Evolutionary conservation across 352 stramenopile genomes (phyloP).

Genomic region (Blastocystis sp.): DNA sequence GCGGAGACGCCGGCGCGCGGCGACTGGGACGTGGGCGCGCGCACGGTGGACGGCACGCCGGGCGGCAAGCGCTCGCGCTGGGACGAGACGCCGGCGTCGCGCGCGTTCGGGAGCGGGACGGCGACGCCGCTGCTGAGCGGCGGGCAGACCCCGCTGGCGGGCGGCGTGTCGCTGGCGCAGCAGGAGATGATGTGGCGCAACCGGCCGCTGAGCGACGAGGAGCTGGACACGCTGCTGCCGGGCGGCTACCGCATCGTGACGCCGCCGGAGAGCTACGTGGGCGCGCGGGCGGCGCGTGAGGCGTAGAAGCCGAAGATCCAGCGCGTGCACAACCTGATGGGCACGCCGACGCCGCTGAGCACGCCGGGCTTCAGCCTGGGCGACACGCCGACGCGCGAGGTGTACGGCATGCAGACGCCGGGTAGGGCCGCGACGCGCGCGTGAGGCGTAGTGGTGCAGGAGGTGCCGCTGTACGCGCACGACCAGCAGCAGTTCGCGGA

Average conservation of each 20-base stretch:
- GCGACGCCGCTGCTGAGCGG: neutral
- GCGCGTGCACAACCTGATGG: slow-evolving; percentile 87
- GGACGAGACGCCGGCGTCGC: slow-evolving; percentile 88
- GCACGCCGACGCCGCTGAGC: slow-evolving; percentile 89
- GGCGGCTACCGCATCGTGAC: slow-evolving; percentile 91
- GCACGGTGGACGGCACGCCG: slow-evolving; percentile 71
- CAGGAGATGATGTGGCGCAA: slow-evolving; percentile 69
- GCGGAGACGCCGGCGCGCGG: slow-evolving; percentile 71
- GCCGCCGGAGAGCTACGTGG: slow-evolving; percentile 87
- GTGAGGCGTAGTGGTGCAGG: slow-evolving; percentile 76
- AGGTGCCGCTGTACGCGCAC: slow-evolving; percentile 94
- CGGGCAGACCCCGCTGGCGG: neutral
- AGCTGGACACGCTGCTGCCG: slow-evolving; percentile 93
- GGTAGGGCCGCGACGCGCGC: slow-evolving; percentile 72
- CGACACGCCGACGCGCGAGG: slow-evolving; percentile 76
- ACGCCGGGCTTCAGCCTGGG: slow-evolving; percentile 80
- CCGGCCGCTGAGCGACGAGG: slow-evolving; percentile 85
- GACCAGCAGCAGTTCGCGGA: slow-evolving; percentile 92
- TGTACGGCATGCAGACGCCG: slow-evolving; percentile 74
- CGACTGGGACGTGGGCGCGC: slow-evolving; percentile 59
- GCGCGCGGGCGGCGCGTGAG: neutral
- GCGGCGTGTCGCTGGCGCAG: slow-evolving; percentile 2
- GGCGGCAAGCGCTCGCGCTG: slow-evolving; percentile 86
- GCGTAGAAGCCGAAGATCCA: slow-evolving; percentile 83
- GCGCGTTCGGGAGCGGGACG: slow-evolving; percentile 72